Conservation (phyloP, 345 rosid genomes). For the Gossypium turneri region DNA sequence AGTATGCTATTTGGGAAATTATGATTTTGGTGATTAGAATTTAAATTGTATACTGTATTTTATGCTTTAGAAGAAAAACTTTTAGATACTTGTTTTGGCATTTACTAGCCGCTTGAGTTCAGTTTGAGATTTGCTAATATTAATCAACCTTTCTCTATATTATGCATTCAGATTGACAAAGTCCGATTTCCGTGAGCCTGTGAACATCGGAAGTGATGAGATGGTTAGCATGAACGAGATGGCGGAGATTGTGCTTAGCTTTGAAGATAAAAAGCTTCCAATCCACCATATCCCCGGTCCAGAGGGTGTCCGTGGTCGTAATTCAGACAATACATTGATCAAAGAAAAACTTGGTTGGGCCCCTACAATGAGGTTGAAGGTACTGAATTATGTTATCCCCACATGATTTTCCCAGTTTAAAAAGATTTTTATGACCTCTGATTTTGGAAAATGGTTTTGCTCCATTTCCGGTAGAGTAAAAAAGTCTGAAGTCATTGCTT, state of each 20-base stretch:
- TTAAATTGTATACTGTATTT: background rate
- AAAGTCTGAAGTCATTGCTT: background rate
- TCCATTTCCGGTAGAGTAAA: background rate
- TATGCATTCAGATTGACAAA: slow-evolving; percentile 62
- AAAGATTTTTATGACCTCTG: background rate
- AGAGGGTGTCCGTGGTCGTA: slow-evolving; percentile 97
- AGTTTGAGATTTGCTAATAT: background rate
- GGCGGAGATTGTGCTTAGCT: slow-evolving; percentile 94
- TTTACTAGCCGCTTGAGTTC: background rate
- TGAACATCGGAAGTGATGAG: slow-evolving; percentile 98
- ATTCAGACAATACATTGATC: slow-evolving; percentile 92
- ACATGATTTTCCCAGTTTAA: background rate
- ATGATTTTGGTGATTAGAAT: background rate
- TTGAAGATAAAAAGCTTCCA: slow-evolving; percentile 80
- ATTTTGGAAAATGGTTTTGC: too few species aligned
- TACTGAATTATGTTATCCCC: slow-evolving; percentile 7
- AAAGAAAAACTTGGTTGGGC: slow-evolving; percentile 99
- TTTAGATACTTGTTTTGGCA: background rate
- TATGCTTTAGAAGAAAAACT: background rate
- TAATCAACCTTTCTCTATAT: background rate
- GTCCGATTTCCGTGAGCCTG: slow-evolving; percentile 96
- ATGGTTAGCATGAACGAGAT: slow-evolving; percentile 99
- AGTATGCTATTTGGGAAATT: background rate
- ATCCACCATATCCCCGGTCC: slow-evolving; percentile 97
- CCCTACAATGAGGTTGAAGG: slow-evolving; percentile 93